Evolutionary conservation across 1,284 basidiomycete genomes (phyloP).

Genomic region (Cutaneotrichosporon dermatis): DNA sequence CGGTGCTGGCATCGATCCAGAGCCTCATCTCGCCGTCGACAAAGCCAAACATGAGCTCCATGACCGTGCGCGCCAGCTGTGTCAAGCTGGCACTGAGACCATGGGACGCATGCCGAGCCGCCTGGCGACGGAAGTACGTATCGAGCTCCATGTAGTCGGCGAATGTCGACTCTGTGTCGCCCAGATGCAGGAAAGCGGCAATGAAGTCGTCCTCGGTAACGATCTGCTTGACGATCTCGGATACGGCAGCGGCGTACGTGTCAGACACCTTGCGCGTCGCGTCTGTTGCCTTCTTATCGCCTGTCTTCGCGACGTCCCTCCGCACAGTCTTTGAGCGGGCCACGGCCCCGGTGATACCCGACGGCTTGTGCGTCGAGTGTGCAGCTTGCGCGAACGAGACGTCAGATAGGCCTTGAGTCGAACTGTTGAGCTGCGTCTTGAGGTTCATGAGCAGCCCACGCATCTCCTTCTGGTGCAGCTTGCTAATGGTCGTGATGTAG

Average conservation of each 20-base stretch:
- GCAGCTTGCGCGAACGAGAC: conserved; percentile 20
- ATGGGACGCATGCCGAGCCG: conserved; percentile 58
- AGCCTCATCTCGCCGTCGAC: conserved; percentile 73
- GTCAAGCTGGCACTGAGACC: conserved; percentile 64
- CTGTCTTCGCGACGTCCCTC: neutral
- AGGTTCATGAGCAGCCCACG: conserved; percentile 63
- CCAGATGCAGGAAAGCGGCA: conserved; percentile 84
- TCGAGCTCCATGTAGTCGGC: conserved; percentile 95
- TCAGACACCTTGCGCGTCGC: conserved; percentile 14
- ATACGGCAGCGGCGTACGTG: conserved; percentile 70
- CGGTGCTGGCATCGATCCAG: conserved; percentile 74
- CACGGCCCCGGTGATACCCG: conserved; percentile 46
- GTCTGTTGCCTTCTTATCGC: conserved; percentile 6
- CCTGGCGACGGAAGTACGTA: conserved; percentile 88
- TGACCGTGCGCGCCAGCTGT: conserved; percentile 76
- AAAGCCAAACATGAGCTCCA: conserved; percentile 95
- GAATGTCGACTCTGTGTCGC: conserved; percentile 81
- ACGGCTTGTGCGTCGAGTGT: neutral
- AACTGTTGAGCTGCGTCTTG: conserved; percentile 61
- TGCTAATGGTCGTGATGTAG: conserved; percentile 79
- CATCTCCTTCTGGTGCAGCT: conserved; percentile 74
- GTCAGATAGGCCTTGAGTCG: conserved; percentile 28
- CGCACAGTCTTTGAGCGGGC: conserved; percentile 67
- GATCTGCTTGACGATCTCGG: conserved; percentile 71
- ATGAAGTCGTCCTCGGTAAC: conserved; percentile 84